phyloP scores from a whole-genome alignment of 176 grass and related monocot genomes.

The Musa itinerans region DNA sequence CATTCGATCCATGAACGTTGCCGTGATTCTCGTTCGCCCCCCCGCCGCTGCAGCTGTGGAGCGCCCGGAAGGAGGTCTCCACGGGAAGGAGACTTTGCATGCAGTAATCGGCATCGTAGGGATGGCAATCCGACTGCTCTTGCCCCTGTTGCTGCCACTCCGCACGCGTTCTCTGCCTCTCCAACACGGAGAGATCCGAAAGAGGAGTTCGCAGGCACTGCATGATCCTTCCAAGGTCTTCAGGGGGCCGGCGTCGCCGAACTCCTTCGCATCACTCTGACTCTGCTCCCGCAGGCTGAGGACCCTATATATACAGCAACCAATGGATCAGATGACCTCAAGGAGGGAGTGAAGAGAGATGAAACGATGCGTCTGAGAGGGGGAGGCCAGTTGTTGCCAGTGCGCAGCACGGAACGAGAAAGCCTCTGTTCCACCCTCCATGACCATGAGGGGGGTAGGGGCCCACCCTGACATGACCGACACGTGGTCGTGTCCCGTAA shows the following conservation, averaged over 20 bases:
- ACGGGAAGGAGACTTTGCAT: neutral
- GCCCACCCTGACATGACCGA: constrained; percentile 34
- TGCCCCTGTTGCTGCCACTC: constrained; percentile 25
- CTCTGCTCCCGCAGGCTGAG: no score
- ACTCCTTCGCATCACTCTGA: neutral
- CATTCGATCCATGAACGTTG: constrained; percentile 8
- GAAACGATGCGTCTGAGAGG: no score
- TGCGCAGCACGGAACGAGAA: neutral
- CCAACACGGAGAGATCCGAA: constrained; percentile 20
- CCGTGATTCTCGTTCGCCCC: neutral
- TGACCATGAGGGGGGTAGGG: neutral
- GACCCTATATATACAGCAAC: neutral
- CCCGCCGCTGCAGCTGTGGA: neutral
- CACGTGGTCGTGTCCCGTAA: constrained; percentile 38
- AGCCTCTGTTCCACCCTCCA: no score
- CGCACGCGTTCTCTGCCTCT: constrained; percentile 23
- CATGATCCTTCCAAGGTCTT: constrained; percentile 27
- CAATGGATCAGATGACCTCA: neutral
- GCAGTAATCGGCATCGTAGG: neutral
- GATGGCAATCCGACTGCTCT: constrained; percentile 11
- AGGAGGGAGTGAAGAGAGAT: constrained; percentile 3
- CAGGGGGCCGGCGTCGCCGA: no score
- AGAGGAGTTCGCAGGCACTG: constrained; percentile 23
- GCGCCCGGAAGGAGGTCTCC: neutral
- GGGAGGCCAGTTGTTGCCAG: neutral